Evolutionary conservation across 495 filamentous ascomycete genomes (phyloP), one percentile per base, ranked within the genome.

Genomic region (Schizothecium vesticola): DNA sequence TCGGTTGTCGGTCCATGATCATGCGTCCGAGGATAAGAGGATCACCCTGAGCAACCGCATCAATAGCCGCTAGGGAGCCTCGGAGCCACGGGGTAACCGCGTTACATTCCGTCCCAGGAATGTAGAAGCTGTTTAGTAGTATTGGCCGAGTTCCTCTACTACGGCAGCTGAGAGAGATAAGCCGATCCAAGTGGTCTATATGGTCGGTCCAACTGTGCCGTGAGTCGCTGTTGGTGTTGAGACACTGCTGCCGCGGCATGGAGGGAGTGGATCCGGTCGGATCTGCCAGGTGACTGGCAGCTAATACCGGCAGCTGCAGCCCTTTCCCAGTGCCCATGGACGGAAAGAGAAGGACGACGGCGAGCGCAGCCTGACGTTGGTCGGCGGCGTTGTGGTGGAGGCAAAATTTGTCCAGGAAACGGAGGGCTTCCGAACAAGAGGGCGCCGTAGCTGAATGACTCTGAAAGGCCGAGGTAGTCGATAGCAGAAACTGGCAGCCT

Each of bases 41-140:
- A 21, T 70, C 36, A 25, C 57, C 56, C 23, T 58, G 31, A 29
- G 56, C 67, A 24, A 67, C n/a, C 13, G 26, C 19, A 22, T 67
- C 61, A 16, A 70, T 69, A 21, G 61, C 67, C 24, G 70, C 67
- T 19, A 65, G 21, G 23, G 70, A 51, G 19, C 70, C 70, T 59
- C 68, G 70, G 3, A 72, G 64, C 70, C 70, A 69, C 3, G 70
- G 67, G n/a, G 67, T 67, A 22, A 63, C 67, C 24, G 65, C 58
- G 56, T 72, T 72, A 57, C 67, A 72, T 31, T 69, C 70, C 3
- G 67, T 51, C 25, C 61, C 56, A 1, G 64, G 59, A 8, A 69
- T 67, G 63, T 72, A 72, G 36, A 72, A 69, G 64, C 19, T 58
- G 25, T 67, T 67, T 12, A 65, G 64, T 29, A 72, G 56, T 61